phyloP scores from a whole-genome alignment of 495 filamentous ascomycete species.

The Achaetomiella virescens region DNA sequence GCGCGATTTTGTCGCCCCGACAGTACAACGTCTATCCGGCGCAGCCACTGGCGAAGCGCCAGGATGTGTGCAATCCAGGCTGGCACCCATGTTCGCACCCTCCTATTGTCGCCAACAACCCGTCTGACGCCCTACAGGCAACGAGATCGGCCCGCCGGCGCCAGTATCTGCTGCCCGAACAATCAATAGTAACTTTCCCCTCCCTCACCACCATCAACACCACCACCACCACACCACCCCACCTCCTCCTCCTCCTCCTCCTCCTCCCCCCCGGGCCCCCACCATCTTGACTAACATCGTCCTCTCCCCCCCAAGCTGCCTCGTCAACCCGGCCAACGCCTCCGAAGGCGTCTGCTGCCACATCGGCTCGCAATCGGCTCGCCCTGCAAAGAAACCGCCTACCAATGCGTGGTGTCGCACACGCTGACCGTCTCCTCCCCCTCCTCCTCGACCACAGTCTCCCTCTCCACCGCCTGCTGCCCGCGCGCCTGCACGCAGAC shows the following conservation, averaged over 20 bases:
- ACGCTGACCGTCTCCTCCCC: conserved; percentile 17
- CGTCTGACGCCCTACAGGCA: conserved; percentile 4
- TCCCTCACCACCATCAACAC: not conserved
- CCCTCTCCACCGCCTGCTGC: conserved; percentile 32
- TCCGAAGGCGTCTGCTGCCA: conserved; percentile 31
- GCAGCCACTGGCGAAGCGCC: conserved; percentile 12
- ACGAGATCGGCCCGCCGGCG: conserved; percentile 14
- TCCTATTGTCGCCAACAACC: not conserved
- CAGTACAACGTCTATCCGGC: conserved; percentile 11
- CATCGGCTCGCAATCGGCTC: conserved; percentile 31
- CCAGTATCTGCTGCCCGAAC: conserved; percentile 13
- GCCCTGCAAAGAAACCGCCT: conserved; percentile 21
- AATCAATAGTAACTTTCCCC: conserved; percentile 13
- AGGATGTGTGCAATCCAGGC: conserved; percentile 4
- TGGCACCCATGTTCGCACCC: conserved; percentile 15
- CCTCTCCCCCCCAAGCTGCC: conserved; percentile 23
- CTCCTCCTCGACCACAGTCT: conserved; percentile 9
- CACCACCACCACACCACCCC: not conserved
- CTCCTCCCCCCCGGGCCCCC: too few relatives aligned
- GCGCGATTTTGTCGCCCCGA: conserved; percentile 13
- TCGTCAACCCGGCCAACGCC: conserved; percentile 18
- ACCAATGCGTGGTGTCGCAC: conserved; percentile 17
- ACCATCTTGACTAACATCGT: not conserved
- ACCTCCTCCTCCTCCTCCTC: too few relatives aligned
- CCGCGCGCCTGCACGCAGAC: conserved; percentile 27